These are phyloP conservation scores for Cichorium intybus DNA, from an alignment of 140 eudicot genomes.

Conservation along the genomic window DNA sequence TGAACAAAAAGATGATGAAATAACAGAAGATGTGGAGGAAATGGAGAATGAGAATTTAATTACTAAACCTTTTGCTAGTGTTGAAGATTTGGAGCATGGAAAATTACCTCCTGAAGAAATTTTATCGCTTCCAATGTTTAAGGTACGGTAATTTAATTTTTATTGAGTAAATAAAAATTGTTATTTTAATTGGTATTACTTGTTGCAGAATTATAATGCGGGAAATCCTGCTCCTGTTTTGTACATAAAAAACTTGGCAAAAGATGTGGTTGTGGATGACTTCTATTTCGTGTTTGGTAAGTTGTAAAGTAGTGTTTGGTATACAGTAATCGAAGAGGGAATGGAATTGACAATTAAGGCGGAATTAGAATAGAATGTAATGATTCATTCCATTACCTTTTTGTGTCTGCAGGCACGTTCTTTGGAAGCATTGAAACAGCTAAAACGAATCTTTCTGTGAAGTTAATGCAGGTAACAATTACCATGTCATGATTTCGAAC, in stretches of 20 bases:
- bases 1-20: constrained; percentile 40
- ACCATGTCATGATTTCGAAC: constrained; percentile 15
- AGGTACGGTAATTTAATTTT: constrained; percentile 42
- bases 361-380: background rate
- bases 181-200: background rate
- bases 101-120: constrained; percentile 90
- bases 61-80: constrained; percentile 47
- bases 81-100: constrained; percentile 68
- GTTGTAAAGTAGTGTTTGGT: constrained; percentile 3
- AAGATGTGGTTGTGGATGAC: constrained; percentile 83
- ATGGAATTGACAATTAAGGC: background rate
- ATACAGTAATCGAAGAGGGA: background rate
- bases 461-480: constrained; percentile 95
- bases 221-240: constrained; percentile 80
- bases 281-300: constrained; percentile 81
- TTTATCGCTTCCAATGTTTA: constrained; percentile 90
- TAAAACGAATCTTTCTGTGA: constrained; percentile 62
- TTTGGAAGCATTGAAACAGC: constrained; percentile 75
- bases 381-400: background rate
- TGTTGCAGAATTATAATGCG: constrained; percentile 75
- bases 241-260: constrained; percentile 91
- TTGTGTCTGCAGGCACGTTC: constrained; percentile 61
- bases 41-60: constrained; percentile 24
- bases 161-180: background rate
- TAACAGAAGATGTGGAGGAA: constrained; percentile 31